Conservation (phyloP, 83 land plant species). For the Diphasiastrum complanatum region DNA sequence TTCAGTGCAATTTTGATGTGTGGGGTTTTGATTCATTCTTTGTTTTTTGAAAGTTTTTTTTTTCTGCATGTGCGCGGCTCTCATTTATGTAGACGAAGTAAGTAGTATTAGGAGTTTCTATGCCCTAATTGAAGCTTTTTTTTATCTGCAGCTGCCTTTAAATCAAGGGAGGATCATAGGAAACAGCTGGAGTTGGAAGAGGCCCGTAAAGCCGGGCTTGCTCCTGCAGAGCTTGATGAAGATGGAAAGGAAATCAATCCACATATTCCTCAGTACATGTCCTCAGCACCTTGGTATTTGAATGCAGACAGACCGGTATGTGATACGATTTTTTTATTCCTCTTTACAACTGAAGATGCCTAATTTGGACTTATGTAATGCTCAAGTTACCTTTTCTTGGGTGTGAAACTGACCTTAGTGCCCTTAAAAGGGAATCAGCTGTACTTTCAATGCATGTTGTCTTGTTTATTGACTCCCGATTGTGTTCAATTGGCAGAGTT, state of each 20-base stretch:
- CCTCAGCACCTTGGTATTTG: conserved; percentile 36
- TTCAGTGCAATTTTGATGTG: no score
- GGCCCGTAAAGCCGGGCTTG: conserved; percentile 38
- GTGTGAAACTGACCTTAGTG: no score
- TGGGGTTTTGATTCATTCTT: no score
- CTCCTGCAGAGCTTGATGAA: conserved; percentile 40
- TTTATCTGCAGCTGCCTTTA: conserved; percentile 16
- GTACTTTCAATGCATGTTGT: background rate
- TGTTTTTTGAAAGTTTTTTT: no score
- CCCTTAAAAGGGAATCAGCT: background rate
- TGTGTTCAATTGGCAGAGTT: conserved; percentile 47
- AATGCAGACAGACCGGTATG: conserved; percentile 33
- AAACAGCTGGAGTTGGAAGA: conserved; percentile 35
- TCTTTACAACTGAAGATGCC: no score
- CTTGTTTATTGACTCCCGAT: background rate
- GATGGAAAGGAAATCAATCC: conserved; percentile 38
- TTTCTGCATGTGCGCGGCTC: no score
- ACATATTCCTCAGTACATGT: conserved; percentile 35
- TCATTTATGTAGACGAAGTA: no score
- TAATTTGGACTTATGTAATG: no score
- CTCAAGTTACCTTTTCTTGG: no score
- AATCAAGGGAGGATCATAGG: conserved; percentile 32
- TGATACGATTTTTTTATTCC: background rate
- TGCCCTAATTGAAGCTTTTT: no score
- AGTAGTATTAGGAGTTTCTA: no score